These are phyloP conservation scores for Fraxinus quadrangulata DNA, from an alignment of 257 asterid genomes.

Conservation along the genomic window DNA sequence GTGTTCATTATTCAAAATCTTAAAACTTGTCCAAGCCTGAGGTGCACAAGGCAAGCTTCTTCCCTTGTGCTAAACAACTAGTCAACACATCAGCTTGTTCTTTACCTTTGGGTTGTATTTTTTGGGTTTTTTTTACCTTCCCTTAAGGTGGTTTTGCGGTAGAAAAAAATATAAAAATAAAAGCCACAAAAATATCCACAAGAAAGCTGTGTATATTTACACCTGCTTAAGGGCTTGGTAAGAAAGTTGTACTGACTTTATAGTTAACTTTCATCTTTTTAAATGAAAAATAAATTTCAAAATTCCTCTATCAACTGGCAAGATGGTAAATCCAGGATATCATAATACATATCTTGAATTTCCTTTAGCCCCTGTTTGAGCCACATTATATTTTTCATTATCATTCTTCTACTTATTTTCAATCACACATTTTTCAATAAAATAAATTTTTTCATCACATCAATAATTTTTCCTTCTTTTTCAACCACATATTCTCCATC, in stretches of 20 bases:
- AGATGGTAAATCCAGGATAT: too few species aligned
- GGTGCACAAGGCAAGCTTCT: not conserved
- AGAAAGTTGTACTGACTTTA: too few species aligned
- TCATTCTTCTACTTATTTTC: too few species aligned
- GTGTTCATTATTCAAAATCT: not conserved
- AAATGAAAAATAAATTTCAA: not conserved
- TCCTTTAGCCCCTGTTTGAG: too few species aligned
- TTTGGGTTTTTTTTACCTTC: not conserved
- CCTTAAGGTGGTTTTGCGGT: not conserved
- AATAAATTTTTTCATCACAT: too few species aligned
- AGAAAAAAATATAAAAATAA: too few species aligned
- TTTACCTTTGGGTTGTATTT: not conserved
- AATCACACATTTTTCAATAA: too few species aligned
- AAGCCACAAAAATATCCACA: not conserved
- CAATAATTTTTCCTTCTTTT: too few species aligned
- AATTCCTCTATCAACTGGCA: not conserved
- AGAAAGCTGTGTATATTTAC: not conserved
- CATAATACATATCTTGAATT: too few species aligned
- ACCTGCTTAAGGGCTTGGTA: too few species aligned
- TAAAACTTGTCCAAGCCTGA: not conserved
- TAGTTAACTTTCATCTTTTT: not conserved
- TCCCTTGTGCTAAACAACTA: not conserved
- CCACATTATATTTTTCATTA: too few species aligned
- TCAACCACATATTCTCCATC: too few species aligned
- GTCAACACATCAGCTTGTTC: not conserved